Base-by-base conservation (phyloP, 2,329 filamentous ascomycete species). In the Bimuria novae-zelandiae region DNA sequence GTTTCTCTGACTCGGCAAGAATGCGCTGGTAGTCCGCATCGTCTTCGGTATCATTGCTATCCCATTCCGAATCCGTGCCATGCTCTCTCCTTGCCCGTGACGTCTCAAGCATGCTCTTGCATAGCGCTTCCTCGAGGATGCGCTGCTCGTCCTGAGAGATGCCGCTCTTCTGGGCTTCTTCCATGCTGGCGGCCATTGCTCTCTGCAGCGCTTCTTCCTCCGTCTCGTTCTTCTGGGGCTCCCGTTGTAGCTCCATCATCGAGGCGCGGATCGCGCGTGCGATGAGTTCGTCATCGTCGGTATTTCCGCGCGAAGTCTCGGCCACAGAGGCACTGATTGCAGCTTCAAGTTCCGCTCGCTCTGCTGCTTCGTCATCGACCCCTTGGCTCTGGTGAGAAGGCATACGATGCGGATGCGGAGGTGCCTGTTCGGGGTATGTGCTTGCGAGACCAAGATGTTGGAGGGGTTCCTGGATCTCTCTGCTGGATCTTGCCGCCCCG, bases 191-290 rank as follows among this genome's bases (percentile, higher is more conserved):
- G 33, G 74, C 66, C 49, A 84, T 78, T 2, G 81, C 82, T 27
- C 77, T 76, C 19, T 78, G 70, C 4, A 83, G 67, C 4, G 75
- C 74, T 51, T 79, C 74, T 45, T 81, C 73, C 16, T 80, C 75
- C 36, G 77, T 73, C 41, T 75, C 69, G n/a, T 68, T 66, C 2
- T 56, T 68, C 16, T 73, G 62, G 7, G 67, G 64, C 4, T 61
- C 63, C 14, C 66, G 62, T 51, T 81, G 75, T 7, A 86, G 70
- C 61, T 89, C 85, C 12, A 76, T 77, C 14, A 94, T 79, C 57
- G 88, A 90, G 4, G 88, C 85, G 12, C 89, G 81, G 45, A 95
- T 88, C 1, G 89, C 89, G 17, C 84, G 80, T 67, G 92, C 90
- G 42, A 95, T 80, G 53, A 83, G 78, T 19, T 80, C 80, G 64